Base-by-base conservation (phyloP, 2,329 filamentous ascomycete species). In the Lomentospora prolificans region DNA sequence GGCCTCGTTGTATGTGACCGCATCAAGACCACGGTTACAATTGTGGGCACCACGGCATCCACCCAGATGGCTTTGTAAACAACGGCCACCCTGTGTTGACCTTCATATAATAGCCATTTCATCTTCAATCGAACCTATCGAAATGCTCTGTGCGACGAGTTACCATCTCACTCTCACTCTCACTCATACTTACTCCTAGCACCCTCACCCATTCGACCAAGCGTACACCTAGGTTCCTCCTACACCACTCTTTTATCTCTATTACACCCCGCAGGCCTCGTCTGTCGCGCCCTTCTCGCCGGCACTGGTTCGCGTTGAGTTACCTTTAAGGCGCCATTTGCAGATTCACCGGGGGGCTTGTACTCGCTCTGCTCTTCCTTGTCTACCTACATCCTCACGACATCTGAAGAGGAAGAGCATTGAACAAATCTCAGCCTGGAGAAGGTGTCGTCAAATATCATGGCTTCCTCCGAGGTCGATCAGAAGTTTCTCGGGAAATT, bases 391-490 rank as follows among this genome's bases (percentile, higher is more conserved):
- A n/a, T n/a, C n/a, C n/a, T n/a, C n/a, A n/a, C n/a, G n/a, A n/a
- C n/a, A n/a, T n/a, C n/a, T n/a, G n/a, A n/a, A n/a, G n/a, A n/a
- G n/a, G n/a, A n/a, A n/a, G n/a, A n/a, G n/a, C n/a, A n/a, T n/a
- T n/a, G n/a, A n/a, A n/a, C n/a, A n/a, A n/a, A n/a, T n/a, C n/a
- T n/a, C n/a, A n/a, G n/a, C n/a, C n/a, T n/a, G n/a, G n/a, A n/a
- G n/a, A n/a, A n/a, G n/a, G n/a, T n/a, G n/a, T n/a, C 9, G 17
- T 46, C 22, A 25, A 55, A 50, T 64, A 66, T 67, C 60, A 99
- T 97, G 94, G 94, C 94, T 73, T 94, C 91, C 67, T 94, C 90
- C 59, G 90, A 96, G 73, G 90, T 97, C 60, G 94, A 99, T 70
- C 91, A 96, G 74, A 99, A 97, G 74, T 96, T 95, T 72, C 80